Percentiles rank a stretch among this genome's conserved stretches.
These are phyloP conservation scores for Neurospora africana DNA, from an alignment of 495 filamentous ascomycete genomes.

Conservation along the genomic window DNA sequence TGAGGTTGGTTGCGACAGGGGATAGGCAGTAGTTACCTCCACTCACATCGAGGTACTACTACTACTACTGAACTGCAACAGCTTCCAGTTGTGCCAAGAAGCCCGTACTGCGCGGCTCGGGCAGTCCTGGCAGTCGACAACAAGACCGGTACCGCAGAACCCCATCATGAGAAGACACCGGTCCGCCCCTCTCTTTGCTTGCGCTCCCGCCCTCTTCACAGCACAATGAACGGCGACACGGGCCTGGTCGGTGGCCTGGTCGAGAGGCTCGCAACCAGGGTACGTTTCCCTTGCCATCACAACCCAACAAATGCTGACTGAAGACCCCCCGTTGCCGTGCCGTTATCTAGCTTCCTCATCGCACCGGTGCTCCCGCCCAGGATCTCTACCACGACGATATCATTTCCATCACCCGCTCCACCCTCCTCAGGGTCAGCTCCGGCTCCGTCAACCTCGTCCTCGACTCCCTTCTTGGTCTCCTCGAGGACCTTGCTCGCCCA, in stretches of 20 bases:
- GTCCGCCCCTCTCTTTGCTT: constrained; percentile 2
- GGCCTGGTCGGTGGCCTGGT: constrained; percentile 53
- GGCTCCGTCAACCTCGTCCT: constrained; percentile 43
- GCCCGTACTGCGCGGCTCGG: neutral
- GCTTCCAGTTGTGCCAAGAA: neutral
- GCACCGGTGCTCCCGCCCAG: constrained; percentile 47
- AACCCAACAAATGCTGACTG: neutral
- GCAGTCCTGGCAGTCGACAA: neutral
- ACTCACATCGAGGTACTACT: neutral
- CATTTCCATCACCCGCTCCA: constrained; percentile 46
- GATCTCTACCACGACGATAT: constrained; percentile 53
- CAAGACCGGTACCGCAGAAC: neutral
- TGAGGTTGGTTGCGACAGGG: neutral
- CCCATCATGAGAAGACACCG: constrained; percentile 23
- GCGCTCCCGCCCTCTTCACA: constrained; percentile 14
- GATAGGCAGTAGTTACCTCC: neutral
- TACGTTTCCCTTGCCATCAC: constrained; percentile 21
- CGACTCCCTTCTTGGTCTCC: constrained; percentile 41
- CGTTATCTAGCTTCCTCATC: constrained; percentile 45
- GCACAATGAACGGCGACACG: constrained; percentile 50
- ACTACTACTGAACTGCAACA: neutral
- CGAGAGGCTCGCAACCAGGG: constrained; percentile 52
- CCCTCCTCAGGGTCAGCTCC: constrained; percentile 49
- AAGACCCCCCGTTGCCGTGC: neutral
- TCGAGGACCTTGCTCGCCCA: constrained; percentile 40